These are phyloP conservation scores for Ustilago loliicola DNA, from an alignment of 1,284 basidiomycete genomes.

Conservation along the genomic window DNA sequence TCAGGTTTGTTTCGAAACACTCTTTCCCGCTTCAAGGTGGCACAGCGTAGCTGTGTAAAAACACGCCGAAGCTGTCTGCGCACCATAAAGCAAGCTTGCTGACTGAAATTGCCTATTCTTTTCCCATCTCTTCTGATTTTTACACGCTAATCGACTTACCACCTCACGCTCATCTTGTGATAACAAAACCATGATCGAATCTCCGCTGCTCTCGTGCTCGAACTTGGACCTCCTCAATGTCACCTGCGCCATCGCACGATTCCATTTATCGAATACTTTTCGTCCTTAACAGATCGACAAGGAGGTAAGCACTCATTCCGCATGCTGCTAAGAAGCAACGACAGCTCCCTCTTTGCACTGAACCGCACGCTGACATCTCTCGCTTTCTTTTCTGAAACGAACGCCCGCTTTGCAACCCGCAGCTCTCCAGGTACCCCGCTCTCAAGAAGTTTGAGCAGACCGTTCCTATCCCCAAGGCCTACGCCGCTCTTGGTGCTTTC, in stretches of 20 bases:
- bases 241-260: neutral
- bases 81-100: neutral
- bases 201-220: neutral
- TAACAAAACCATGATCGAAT: neutral
- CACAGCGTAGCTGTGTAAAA: neutral
- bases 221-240: neutral
- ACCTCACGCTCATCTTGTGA: neutral
- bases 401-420: conserved; percentile 10
- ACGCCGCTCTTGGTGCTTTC: conserved; percentile 83
- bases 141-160: too few relatives aligned
- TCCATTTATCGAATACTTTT: neutral
- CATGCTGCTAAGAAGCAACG: too few relatives aligned
- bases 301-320: conserved; percentile 77
- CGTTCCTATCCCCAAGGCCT: conserved; percentile 92
- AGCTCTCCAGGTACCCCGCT: conserved; percentile 89
- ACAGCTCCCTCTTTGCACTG: neutral
- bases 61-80: neutral
- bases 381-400: neutral
- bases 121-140: neutral
- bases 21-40: neutral
- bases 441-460: conserved; percentile 80
- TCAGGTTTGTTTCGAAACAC: conserved; percentile 58
- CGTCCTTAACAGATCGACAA: conserved; percentile 82
- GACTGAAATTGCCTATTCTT: neutral
- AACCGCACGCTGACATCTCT: neutral